Evolutionary conservation across 257 asterid species (phyloP), one percentile per base, ranked within the genome.

Genomic region (Voacanga thouarsii): DNA sequence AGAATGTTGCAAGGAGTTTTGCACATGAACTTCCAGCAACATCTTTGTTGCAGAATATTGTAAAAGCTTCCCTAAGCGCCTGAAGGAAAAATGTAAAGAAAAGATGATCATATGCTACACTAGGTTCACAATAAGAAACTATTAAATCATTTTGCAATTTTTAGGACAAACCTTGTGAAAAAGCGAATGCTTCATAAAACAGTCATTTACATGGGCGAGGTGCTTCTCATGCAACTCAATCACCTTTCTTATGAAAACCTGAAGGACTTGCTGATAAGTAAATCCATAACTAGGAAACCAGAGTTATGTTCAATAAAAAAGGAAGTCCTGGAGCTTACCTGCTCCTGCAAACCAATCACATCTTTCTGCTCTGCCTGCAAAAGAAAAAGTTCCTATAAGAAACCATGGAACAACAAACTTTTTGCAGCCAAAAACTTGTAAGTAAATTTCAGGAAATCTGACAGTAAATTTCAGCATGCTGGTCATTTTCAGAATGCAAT

Each of bases 41-140:
- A 45, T 96, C 97, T 86, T 96, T 96, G 87, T 96, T 92, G 90
- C 99, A 96, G 80, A 96, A 94, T 70, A 90, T 85, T 82, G 92
- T 97, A 80, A 96, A 96, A 72, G 99, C 99, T 85, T 96, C 99
- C 81, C 90, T 94, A 51, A 96, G 97, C 82, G 99, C 99, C 99
- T 96, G 65, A 43, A 60, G 44, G 66, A 74, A 28, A 41, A 82
- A 30, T 45, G n/a, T 64, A 44, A 57, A 79, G 64, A 33, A 79
- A 71, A 19, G 39, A 24, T 65, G 76, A 37, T 44, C 60, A 77
- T 0, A 68, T 2, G 37, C 37, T 33, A 33, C 37, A 33, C 37
- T 33, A 33, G 37, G 37, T 33, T 71, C 44, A 60, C 10, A 66
- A 56, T 41, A 33, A 28, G 15, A 39, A 26, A 63, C 23, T 49